Conservation (phyloP, 2,329 filamentous ascomycete species). For the Xylariaceae sp. region DNA sequence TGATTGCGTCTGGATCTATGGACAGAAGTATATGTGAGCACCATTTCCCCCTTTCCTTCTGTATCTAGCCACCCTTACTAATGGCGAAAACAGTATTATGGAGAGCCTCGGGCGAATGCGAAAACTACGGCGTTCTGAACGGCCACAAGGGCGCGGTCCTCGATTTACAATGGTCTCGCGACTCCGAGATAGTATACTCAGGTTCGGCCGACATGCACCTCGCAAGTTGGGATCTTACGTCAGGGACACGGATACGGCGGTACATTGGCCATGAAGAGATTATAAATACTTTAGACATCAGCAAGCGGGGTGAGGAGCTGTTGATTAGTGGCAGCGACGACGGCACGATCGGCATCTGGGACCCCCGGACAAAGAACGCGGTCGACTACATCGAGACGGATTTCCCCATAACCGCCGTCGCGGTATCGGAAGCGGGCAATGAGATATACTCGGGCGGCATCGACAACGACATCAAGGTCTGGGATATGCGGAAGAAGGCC, state of each 20-base stretch:
- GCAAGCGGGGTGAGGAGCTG: constrained; percentile 82
- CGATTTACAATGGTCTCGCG: constrained; percentile 93
- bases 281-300: constrained; percentile 88
- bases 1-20: constrained; percentile 93
- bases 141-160: constrained; percentile 89
- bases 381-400: constrained; percentile 84
- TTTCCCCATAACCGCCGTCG: constrained; percentile 86
- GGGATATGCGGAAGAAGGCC: constrained; percentile 90
- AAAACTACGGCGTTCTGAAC: constrained; percentile 84
- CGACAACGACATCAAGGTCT: constrained; percentile 95
- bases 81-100: constrained; percentile 73
- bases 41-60: background rate
- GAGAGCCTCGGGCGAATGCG: constrained; percentile 86
- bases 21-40: constrained; percentile 81
- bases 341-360: constrained; percentile 91
- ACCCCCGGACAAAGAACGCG: constrained; percentile 83
- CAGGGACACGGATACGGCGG: constrained; percentile 83
- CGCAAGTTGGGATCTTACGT: constrained; percentile 91
- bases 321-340: constrained; percentile 91
- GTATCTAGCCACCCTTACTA: constrained; percentile 1
- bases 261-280: constrained; percentile 93
- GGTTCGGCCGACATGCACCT: constrained; percentile 91
- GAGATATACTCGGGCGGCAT: constrained; percentile 93
- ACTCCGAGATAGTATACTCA: constrained; percentile 84
- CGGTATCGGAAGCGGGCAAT: constrained; percentile 88